Conservation (phyloP, 2,329 filamentous ascomycete genomes). For the Chaetomiaceae sp. region DNA sequence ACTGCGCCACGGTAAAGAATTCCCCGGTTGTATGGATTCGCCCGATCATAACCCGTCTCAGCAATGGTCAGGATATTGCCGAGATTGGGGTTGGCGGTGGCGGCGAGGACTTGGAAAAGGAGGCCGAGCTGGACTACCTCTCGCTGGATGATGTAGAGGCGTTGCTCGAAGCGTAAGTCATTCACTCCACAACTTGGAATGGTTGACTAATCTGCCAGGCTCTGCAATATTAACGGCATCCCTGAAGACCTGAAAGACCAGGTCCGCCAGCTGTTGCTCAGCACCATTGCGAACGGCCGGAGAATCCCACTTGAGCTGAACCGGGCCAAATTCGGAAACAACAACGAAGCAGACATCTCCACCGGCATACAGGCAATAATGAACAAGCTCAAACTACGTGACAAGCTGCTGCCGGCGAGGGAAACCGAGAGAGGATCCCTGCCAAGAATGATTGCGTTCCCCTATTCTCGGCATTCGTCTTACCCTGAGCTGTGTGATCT, state of each 20-base stretch:
- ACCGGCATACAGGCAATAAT: constrained; percentile 24
- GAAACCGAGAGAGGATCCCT: constrained; percentile 21
- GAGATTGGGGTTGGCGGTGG: constrained; percentile 78
- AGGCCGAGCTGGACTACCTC: constrained; percentile 58
- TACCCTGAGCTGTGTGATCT: constrained; percentile 72
- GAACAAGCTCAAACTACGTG: constrained; percentile 18
- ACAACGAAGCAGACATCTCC: constrained; percentile 26
- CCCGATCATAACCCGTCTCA: constrained; percentile 64
- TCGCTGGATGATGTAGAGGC: constrained; percentile 19
- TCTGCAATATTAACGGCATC: constrained; percentile 18
- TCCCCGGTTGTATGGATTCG: constrained; percentile 64
- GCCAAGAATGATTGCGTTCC: constrained; percentile 53
- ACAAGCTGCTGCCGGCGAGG: constrained; percentile 1
- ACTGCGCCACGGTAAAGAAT: constrained; percentile 45
- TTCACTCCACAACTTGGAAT: not conserved
- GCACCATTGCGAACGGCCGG: constrained; percentile 24
- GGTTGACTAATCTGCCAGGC: constrained; percentile 14
- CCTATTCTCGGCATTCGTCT: constrained; percentile 85
- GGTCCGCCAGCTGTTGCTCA: constrained; percentile 21
- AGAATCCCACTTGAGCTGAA: constrained; percentile 32
- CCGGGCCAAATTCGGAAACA: constrained; percentile 24
- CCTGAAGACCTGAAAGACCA: constrained; percentile 20
- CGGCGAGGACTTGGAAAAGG: constrained; percentile 64
- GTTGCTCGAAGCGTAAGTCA: constrained; percentile 30
- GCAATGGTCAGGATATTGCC: constrained; percentile 55